Evolutionary conservation across 768 basidiomycete genomes (phyloP).

Genomic region (Fomitopsis serialis): DNA sequence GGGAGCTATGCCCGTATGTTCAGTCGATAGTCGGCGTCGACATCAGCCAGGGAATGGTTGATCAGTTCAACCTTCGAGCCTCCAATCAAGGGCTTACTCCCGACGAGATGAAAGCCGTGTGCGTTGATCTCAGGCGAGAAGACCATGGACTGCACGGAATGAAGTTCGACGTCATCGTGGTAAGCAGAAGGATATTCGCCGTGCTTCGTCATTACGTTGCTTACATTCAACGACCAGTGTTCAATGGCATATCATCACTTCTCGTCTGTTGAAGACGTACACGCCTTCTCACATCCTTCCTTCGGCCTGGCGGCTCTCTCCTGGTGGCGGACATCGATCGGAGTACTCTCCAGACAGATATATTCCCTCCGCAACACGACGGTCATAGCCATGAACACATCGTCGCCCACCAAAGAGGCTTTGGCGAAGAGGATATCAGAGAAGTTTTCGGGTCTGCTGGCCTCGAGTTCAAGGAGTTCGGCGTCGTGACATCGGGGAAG

Average conservation of each 20-base stretch:
- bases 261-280: conserved; percentile 41
- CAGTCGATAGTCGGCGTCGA: conserved; percentile 70
- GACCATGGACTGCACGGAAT: conserved; percentile 44
- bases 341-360: conserved; percentile 24
- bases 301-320: conserved; percentile 58
- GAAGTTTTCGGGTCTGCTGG: conserved; percentile 49
- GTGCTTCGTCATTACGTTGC: neutral
- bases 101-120: conserved; percentile 66
- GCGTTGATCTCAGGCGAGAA: conserved; percentile 45
- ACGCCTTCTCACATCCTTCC: conserved; percentile 40
- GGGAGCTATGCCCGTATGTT: conserved; percentile 54
- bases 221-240: conserved; percentile 39
- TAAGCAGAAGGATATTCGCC: conserved; percentile 29
- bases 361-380: conserved; percentile 25
- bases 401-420: conserved; percentile 52
- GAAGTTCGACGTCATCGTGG: conserved; percentile 68
- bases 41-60: conserved; percentile 68
- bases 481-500: conserved; percentile 29
- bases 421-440: conserved; percentile 44
- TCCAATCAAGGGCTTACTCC: conserved; percentile 55
- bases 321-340: conserved; percentile 50
- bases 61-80: conserved; percentile 55
- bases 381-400: conserved; percentile 27
- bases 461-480: conserved; percentile 32
- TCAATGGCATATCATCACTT: conserved; percentile 63